Evolutionary conservation across 2,329 filamentous ascomycete genomes (phyloP).

Genomic region (Rhynchosporium secalis): DNA sequence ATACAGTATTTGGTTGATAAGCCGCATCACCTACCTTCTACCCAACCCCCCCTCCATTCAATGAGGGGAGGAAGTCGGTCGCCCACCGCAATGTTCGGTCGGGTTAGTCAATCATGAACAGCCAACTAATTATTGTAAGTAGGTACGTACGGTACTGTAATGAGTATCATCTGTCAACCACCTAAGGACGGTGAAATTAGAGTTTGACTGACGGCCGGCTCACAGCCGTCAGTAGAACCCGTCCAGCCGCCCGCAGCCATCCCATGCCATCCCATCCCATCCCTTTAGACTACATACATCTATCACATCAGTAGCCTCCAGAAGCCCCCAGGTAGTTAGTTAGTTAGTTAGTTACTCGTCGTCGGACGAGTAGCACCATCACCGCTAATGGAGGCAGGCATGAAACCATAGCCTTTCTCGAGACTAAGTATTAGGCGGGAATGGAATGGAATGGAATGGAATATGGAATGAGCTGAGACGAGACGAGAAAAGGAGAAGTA

Average conservation of each 20-base stretch:
- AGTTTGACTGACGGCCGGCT: not conserved
- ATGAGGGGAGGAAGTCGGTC: too few species aligned
- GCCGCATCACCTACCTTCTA: too few species aligned
- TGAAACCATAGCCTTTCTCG: not conserved
- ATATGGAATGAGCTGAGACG: not conserved
- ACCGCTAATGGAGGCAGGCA: not conserved
- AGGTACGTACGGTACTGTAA: too few species aligned
- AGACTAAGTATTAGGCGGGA: not conserved
- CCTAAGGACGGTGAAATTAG: slow-evolving; percentile 2
- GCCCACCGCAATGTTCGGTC: too few species aligned
- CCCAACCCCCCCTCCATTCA: too few species aligned
- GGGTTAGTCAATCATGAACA: too few species aligned
- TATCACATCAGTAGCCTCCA: too few species aligned
- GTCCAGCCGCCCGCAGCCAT: not conserved
- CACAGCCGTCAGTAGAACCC: slow-evolving; percentile 11
- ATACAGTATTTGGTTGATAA: too few species aligned
- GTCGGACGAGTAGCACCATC: slow-evolving; percentile 22
- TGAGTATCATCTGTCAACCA: not conserved
- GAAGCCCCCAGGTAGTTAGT: too few species aligned
- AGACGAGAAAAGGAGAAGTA: not conserved
- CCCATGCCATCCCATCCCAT: not conserved
- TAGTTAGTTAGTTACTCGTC: slow-evolving; percentile 18
- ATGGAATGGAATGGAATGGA: not conserved
- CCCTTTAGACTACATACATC: not conserved
- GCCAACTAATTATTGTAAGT: too few species aligned